Evolutionary conservation across 352 stramenopile species (phyloP).

Genomic region (Paralagenidium karlingii): DNA sequence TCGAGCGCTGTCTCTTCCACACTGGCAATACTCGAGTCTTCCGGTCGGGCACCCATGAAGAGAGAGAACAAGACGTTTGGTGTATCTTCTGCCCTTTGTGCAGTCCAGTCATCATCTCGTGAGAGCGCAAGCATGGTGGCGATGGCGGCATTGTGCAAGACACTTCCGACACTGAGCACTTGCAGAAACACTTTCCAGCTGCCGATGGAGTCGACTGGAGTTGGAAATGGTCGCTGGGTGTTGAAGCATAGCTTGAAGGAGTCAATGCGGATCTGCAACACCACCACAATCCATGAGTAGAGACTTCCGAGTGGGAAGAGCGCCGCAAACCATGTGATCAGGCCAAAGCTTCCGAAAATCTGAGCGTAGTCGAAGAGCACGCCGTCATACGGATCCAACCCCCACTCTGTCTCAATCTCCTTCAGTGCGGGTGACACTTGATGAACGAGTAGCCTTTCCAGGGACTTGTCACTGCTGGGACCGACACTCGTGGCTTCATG

Average conservation of each 20-base stretch:
- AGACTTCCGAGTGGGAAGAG: constrained; percentile 21
- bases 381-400: constrained; percentile 39
- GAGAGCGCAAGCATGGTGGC: constrained; percentile 9
- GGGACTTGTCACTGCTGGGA: too few relatives aligned
- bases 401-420: constrained; percentile 24
- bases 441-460: too few relatives aligned
- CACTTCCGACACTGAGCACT: constrained; percentile 26
- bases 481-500: too few relatives aligned
- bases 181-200: constrained; percentile 48
- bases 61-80: constrained; percentile 4
- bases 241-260: constrained; percentile 43
- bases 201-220: constrained; percentile 28
- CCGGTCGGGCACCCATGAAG: too few relatives aligned
- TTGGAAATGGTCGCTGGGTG: constrained; percentile 51
- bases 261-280: constrained; percentile 51
- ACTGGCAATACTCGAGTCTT: too few relatives aligned
- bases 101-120: neutral
- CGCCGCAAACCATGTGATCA: constrained; percentile 50
- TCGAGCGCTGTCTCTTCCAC: too few relatives aligned
- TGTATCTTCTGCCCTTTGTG: neutral
- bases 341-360: constrained; percentile 42
- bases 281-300: constrained; percentile 30
- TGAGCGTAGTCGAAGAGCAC: constrained; percentile 72
- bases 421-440: too few relatives aligned
- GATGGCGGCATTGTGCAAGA: constrained; percentile 38